These are phyloP conservation scores for Apiospora kogelbergensis DNA, from an alignment of 2,329 filamentous ascomycete species.

Conservation along the genomic window DNA sequence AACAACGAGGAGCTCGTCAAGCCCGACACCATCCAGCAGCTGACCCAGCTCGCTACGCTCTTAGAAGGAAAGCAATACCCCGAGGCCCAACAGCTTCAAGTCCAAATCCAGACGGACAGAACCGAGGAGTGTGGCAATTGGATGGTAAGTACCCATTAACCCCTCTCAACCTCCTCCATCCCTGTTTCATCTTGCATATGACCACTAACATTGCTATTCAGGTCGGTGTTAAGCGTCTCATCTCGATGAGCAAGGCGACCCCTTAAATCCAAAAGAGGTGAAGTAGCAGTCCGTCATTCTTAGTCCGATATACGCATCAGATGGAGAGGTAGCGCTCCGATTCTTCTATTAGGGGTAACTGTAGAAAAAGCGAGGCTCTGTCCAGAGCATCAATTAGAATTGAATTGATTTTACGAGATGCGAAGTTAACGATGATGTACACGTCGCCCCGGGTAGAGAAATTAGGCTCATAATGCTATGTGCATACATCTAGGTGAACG, in stretches of 20 bases:
- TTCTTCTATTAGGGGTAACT: constrained; percentile 1
- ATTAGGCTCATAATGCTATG: too few relatives aligned
- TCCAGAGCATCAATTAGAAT: neutral
- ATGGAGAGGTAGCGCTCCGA: neutral
- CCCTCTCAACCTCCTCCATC: too few relatives aligned
- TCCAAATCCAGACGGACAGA: constrained; percentile 75
- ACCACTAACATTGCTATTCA: constrained; percentile 44
- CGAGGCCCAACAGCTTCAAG: constrained; percentile 65
- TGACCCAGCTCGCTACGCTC: constrained; percentile 64
- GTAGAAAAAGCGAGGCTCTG: constrained; percentile 8
- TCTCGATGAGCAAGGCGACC: constrained; percentile 78
- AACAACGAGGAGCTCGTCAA: constrained; percentile 93
- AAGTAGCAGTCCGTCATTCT: neutral
- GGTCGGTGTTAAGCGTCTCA: constrained; percentile 75
- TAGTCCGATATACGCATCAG: neutral
- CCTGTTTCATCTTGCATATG: neutral
- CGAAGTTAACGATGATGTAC: neutral
- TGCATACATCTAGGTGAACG: too few relatives aligned
- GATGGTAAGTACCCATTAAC: constrained; percentile 65
- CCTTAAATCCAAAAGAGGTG: constrained; percentile 40
- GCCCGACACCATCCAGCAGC: constrained; percentile 70
- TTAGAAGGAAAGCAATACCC: constrained; percentile 70
- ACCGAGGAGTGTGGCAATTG: constrained; percentile 80
- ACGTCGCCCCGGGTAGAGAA: too few relatives aligned
- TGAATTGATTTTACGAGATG: constrained; percentile 1